A percentile compares a stretch with the other conserved stretches of the same genome.
Conservation (phyloP, 169 alveolate genomes). For the Eimeria falciformis region DNA sequence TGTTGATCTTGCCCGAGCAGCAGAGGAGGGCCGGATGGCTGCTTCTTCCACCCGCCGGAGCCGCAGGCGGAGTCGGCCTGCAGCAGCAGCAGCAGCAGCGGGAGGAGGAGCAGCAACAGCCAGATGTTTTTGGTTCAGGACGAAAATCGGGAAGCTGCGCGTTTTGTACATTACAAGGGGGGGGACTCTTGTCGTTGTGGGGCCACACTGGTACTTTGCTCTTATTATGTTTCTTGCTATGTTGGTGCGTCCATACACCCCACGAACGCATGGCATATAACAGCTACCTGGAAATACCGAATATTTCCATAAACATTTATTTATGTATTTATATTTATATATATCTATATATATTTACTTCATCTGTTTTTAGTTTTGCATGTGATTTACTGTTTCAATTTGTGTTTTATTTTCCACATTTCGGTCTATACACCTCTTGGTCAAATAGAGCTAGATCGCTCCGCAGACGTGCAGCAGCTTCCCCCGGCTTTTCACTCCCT, state of each 20-base stretch:
- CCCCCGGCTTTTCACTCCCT: background rate
- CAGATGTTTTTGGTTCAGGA: slow-evolving; percentile 10
- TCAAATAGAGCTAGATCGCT: background rate
- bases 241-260: background rate
- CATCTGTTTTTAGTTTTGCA: background rate
- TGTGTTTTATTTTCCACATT: background rate
- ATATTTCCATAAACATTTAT: background rate
- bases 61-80: slow-evolving; percentile 19
- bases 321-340: background rate
- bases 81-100: slow-evolving; percentile 38
- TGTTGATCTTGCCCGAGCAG: background rate
- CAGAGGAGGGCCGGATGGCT: background rate
- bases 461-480: background rate
- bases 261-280: background rate
- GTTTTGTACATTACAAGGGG: background rate
- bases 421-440: background rate
- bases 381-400: background rate
- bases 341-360: background rate
- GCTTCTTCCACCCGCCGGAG: background rate
- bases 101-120: slow-evolving; percentile 15
- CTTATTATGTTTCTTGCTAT: slow-evolving; percentile 16
- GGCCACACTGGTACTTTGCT: slow-evolving; percentile 64
- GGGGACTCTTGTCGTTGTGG: slow-evolving; percentile 6
- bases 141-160: slow-evolving; percentile 5
- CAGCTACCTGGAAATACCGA: background rate